Conservation (phyloP, 2,329 filamentous ascomycete genomes). For the Furcasterigmium furcatum region DNA sequence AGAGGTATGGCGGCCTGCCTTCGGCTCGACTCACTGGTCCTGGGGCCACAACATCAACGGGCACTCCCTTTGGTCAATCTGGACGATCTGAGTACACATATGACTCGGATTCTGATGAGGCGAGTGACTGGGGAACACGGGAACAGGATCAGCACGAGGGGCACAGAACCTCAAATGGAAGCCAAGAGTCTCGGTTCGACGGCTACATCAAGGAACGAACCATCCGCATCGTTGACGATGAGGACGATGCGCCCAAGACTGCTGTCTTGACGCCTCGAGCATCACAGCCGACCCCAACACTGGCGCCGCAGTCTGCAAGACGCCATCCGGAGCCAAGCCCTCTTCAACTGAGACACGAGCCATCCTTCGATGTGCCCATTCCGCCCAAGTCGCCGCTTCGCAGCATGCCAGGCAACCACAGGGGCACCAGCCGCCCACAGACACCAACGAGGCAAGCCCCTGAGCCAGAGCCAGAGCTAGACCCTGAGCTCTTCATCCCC, state of each 20-base stretch:
- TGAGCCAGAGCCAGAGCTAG: slow-evolving; percentile 5
- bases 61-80: not conserved
- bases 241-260: slow-evolving; percentile 5
- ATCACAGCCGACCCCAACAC: slow-evolving; percentile 10
- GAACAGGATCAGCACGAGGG: not conserved
- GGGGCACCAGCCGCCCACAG: slow-evolving; percentile 14
- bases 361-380: not conserved
- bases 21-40: not conserved
- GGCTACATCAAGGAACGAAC: slow-evolving; percentile 6
- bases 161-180: not conserved
- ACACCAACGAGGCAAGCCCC: slow-evolving; percentile 10
- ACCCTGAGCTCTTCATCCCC: slow-evolving; percentile 16
- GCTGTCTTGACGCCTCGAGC: slow-evolving; percentile 4
- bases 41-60: not conserved
- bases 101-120: slow-evolving; percentile 15
- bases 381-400: slow-evolving; percentile 5
- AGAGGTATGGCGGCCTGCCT: not conserved
- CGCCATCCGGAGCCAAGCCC: slow-evolving; percentile 12
- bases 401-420: too few relatives aligned
- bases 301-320: slow-evolving; percentile 9
- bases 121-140: slow-evolving; percentile 5
- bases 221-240: slow-evolving; percentile 7
- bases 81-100: not conserved
- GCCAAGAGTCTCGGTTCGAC: not conserved
- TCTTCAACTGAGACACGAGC: slow-evolving; percentile 9